These are phyloP conservation scores for Ganoderma resinaceum DNA, from an alignment of 1,284 basidiomycete genomes.

Conservation along the genomic window DNA sequence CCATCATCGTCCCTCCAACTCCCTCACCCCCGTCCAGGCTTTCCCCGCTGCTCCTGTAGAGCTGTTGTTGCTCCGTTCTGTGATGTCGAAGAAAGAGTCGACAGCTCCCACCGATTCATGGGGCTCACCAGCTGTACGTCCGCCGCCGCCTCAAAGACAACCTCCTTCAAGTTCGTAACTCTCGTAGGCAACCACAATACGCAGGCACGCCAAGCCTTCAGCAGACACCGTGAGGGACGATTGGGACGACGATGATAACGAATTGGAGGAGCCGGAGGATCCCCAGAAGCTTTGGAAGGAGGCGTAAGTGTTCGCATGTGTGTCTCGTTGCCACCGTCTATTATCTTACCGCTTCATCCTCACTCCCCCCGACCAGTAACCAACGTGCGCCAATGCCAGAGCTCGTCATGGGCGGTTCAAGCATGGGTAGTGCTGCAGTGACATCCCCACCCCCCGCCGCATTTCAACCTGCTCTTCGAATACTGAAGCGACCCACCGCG, in stretches of 20 bases:
- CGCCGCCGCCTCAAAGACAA: conserved; percentile 5
- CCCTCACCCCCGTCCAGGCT: not conserved
- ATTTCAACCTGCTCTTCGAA: conserved; percentile 45
- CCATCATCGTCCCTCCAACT: not conserved
- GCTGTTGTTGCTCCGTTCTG: not conserved
- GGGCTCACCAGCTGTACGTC: conserved; percentile 28
- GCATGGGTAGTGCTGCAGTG: conserved; percentile 27
- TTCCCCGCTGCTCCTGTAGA: not conserved
- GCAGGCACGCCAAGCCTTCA: not conserved
- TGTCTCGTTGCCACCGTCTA: not conserved
- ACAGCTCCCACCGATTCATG: conserved; percentile 20
- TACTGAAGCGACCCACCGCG: conserved; percentile 45
- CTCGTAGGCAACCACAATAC: not conserved
- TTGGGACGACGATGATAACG: conserved; percentile 54
- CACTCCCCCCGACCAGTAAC: conserved; percentile 43
- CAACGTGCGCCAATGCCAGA: conserved; percentile 54
- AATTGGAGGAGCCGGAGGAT: conserved; percentile 41
- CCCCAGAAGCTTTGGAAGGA: conserved; percentile 51
- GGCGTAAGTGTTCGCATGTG: conserved; percentile 46
- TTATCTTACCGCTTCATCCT: not conserved
- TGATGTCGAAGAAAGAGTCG: not conserved
- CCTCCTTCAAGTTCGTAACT: not conserved
- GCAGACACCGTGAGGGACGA: conserved; percentile 44
- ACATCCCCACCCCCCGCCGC: conserved; percentile 44
- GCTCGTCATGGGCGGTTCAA: conserved; percentile 46